Percentiles rank a stretch among this genome's conserved stretches.
phyloP scores from a whole-genome alignment of 371 early-diverging fungal species.

The Enterocytospora artemiae region DNA sequence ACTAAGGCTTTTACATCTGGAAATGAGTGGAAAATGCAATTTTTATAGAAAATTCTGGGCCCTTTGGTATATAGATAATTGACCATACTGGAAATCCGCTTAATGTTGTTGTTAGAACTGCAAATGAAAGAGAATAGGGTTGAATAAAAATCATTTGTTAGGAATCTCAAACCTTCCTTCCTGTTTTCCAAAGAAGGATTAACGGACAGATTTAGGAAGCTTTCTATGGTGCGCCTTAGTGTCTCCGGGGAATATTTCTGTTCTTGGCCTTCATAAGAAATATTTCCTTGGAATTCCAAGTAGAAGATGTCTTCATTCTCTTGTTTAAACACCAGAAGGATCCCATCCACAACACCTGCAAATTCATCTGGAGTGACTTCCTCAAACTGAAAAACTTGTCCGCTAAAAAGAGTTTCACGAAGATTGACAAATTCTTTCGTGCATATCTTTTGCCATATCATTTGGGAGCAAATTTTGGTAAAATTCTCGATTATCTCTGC shows the following conservation, averaged over 20 bases:
- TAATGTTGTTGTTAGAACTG: constrained; percentile 82
- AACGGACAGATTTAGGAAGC: constrained; percentile 55
- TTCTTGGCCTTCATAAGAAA: constrained; percentile 49
- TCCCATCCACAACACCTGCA: constrained; percentile 25
- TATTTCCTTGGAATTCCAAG: background rate
- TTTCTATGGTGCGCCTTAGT: constrained; percentile 59
- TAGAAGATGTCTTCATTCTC: constrained; percentile 14
- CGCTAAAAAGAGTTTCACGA: constrained; percentile 47
- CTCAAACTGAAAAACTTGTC: constrained; percentile 51
- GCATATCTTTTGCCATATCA: constrained; percentile 27
- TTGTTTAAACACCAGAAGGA: constrained; percentile 30
- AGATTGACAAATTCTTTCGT: constrained; percentile 29
- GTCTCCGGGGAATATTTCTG: constrained; percentile 69
- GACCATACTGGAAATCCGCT: constrained; percentile 77
- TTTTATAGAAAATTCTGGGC: constrained; percentile 13
- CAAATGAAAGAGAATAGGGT: constrained; percentile 82
- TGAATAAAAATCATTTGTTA: constrained; percentile 71
- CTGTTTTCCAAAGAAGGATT: constrained; percentile 14
- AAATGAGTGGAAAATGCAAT: constrained; percentile 20
- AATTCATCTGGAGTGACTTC: constrained; percentile 15
- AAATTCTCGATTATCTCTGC: no score
- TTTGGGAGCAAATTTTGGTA: no score
- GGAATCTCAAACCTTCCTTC: constrained; percentile 36
- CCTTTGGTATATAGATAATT: constrained; percentile 35
- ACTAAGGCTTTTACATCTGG: constrained; percentile 60